Evolutionary conservation across 768 basidiomycete genomes (phyloP), one percentile per base, ranked within the genome.

Genomic region (Lactarius tabidus): DNA sequence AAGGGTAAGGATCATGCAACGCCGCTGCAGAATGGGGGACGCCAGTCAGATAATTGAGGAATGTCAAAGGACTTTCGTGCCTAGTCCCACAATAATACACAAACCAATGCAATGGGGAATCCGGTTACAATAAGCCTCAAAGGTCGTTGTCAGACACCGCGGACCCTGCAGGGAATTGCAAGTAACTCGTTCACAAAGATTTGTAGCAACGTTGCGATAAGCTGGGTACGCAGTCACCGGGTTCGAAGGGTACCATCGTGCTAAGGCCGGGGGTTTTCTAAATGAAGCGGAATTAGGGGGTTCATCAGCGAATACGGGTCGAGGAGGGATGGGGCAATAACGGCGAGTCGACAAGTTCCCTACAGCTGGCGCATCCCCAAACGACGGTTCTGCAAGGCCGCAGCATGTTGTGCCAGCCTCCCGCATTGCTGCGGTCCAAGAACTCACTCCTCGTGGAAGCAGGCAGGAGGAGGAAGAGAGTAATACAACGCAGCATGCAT

Each of bases 401-500:
- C 53, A 54, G 53, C 52, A 10, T n/a, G 31, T 28, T 29, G 26
- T 15, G 31, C 28, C 12, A 15, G 14, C 14, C 31, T 29, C 57
- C 15, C 14, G 35, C 7, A 8, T 43, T 43, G 2, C 48, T 51
- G 48, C 48, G 48, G 23, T 26, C 48, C 14, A 2, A 35, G 51
- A 43, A 35, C 31, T 23, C 17, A 41, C 33, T 57, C 61, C 54
- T 56, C 41, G 20, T 62, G 54, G 55, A 63, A 29, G 43, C 29
- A 38, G 7, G 56, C 39, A 63, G 45, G 45, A 51, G 14, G 9
- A 1, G 56, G 26, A 31, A 38, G n/a, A 45, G 55, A 56, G 55
- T n/a, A 55, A 26, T 23, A 29, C 26, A 57, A 0, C 15, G 29
- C 6, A 17, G 26, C 6, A n/a, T 28, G 3, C 28, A 20, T 33